phyloP scores from a whole-genome alignment of 768 basidiomycete species.

The Lepiota venenata region DNA sequence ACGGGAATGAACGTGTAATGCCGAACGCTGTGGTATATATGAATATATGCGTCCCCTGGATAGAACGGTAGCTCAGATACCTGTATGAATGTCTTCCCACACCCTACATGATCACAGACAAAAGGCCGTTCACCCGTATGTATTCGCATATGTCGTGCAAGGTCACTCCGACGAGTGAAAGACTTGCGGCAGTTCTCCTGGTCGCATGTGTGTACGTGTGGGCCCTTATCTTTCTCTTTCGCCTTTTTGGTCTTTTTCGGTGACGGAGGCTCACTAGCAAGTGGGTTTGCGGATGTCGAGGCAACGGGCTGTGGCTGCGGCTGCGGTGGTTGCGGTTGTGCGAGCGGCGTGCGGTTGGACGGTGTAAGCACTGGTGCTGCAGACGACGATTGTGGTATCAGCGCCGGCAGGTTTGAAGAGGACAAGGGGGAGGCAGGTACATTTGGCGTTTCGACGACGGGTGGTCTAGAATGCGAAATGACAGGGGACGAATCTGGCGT shows the following conservation, averaged over 20 bases:
- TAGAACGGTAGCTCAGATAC: slow-evolving; percentile 33
- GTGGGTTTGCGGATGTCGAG: slow-evolving; percentile 44
- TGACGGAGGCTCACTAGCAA: slow-evolving; percentile 19
- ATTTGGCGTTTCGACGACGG: slow-evolving; percentile 22
- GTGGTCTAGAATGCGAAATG: slow-evolving; percentile 38
- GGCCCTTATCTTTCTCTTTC: slow-evolving; percentile 42
- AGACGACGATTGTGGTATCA: slow-evolving; percentile 8
- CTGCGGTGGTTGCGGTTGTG: slow-evolving; percentile 25
- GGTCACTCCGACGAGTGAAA: slow-evolving; percentile 81
- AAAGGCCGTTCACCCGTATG: slow-evolving; percentile 91
- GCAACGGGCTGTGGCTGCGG: slow-evolving; percentile 37
- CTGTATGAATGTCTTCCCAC: slow-evolving; percentile 92
- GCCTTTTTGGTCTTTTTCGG: slow-evolving; percentile 35
- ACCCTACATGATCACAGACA: slow-evolving; percentile 64
- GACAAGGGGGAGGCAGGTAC: slow-evolving; percentile 16
- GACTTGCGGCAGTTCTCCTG: slow-evolving; percentile 74
- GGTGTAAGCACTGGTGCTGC: slow-evolving; percentile 25
- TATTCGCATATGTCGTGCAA: slow-evolving; percentile 83
- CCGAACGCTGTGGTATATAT: slow-evolving; percentile 61
- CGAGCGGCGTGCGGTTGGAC: slow-evolving; percentile 27
- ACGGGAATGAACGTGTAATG: slow-evolving; percentile 82
- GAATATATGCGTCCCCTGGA: slow-evolving; percentile 7
- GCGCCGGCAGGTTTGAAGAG: background rate
- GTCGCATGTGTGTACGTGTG: slow-evolving; percentile 62
- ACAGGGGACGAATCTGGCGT: slow-evolving; percentile 47